Evolutionary conservation across 345 rosid species (phyloP).

Genomic region (Ailanthus altissimus): DNA sequence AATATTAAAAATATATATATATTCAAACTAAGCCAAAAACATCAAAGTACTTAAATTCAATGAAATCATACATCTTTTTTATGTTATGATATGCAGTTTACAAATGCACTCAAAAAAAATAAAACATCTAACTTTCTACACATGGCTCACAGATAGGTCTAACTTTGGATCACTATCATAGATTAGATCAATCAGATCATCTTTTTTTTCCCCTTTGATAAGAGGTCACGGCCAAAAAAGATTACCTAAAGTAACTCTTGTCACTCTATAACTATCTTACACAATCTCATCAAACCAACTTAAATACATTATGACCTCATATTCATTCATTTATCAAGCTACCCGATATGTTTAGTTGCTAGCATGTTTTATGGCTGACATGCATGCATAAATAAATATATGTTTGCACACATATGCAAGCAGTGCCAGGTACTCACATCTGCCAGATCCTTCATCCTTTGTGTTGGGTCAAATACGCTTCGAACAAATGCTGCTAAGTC

Average conservation of each 20-base stretch:
- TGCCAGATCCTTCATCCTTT: constrained; percentile 87
- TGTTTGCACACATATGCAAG: no score
- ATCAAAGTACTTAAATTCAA: not conserved
- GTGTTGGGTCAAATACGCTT: constrained; percentile 81
- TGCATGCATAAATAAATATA: not conserved
- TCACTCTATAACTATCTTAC: not conserved
- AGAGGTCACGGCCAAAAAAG: no score
- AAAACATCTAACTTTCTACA: not conserved
- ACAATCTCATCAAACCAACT: not conserved
- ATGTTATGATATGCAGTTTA: not conserved
- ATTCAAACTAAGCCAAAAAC: no score
- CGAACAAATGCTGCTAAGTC: constrained; percentile 79
- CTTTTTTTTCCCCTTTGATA: not conserved
- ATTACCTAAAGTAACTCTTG: not conserved
- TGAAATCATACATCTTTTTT: not conserved
- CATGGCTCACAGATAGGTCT: not conserved
- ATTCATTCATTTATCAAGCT: not conserved
- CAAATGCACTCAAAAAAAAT: not conserved
- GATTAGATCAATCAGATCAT: not conserved
- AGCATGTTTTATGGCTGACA: not conserved
- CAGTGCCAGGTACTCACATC: constrained; percentile 62
- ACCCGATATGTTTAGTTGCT: not conserved
- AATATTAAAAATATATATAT: no score
- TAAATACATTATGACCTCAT: not conserved
- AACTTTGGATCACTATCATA: not conserved